Conservation (phyloP, 768 basidiomycete species). For the Mycena epipterygia region DNA sequence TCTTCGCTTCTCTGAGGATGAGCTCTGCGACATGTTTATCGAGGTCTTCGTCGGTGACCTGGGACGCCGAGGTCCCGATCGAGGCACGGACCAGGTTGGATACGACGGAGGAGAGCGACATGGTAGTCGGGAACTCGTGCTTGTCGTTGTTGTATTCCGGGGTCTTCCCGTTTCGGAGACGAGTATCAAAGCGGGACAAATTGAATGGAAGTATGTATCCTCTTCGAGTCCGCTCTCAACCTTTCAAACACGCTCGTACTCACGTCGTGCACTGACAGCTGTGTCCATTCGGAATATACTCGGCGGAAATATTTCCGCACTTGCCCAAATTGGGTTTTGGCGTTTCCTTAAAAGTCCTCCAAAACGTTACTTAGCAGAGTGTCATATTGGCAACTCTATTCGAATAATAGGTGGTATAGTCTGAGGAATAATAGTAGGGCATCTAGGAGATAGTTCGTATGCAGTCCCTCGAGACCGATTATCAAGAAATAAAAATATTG, state of each 20-base stretch:
- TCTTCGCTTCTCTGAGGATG: constrained; percentile 93
- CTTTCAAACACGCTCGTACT: no score
- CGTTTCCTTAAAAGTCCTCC: no score
- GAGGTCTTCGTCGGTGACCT: constrained; percentile 85
- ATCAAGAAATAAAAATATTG: constrained; percentile 24
- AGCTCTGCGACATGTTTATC: constrained; percentile 94
- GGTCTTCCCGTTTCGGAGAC: no score
- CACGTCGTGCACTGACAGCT: no score
- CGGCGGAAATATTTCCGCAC: no score
- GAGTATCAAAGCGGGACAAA: no score
- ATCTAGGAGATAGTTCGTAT: constrained; percentile 6
- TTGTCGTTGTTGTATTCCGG: background rate
- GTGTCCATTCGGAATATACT: no score
- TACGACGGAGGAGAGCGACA: constrained; percentile 85
- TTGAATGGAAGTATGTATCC: no score
- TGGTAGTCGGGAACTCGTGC: background rate
- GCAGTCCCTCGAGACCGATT: constrained; percentile 27
- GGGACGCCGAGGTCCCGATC: constrained; percentile 76
- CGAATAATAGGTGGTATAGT: background rate
- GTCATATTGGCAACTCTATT: background rate
- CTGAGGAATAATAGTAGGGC: constrained; percentile 3
- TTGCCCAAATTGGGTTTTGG: no score
- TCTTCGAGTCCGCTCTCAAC: no score
- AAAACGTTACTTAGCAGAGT: background rate
- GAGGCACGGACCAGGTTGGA: constrained; percentile 84